Evolutionary conservation across 257 asterid genomes (phyloP).

Genomic region (Ehretia macrophylla): DNA sequence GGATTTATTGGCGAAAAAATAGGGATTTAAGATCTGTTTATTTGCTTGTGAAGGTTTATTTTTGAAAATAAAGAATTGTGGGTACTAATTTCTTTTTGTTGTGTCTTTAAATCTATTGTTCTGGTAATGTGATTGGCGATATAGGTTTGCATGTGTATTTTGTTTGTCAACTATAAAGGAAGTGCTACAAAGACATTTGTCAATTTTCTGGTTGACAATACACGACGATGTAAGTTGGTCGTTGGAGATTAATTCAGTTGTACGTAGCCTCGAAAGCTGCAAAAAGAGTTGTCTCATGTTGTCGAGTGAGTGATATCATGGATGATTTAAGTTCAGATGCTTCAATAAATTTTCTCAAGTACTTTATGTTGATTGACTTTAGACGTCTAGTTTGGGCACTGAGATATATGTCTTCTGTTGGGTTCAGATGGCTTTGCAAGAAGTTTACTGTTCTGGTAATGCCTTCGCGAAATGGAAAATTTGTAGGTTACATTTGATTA

Average conservation of each 20-base stretch:
- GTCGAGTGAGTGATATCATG: background rate
- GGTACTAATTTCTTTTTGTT: too few species aligned
- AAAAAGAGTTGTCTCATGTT: background rate
- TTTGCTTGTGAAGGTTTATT: too few species aligned
- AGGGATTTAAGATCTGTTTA: background rate
- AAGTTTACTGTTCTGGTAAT: background rate
- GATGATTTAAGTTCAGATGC: too few species aligned
- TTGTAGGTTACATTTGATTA: background rate
- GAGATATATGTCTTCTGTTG: background rate
- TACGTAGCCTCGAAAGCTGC: background rate
- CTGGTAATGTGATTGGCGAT: background rate
- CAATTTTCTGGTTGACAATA: background rate
- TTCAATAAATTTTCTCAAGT: too few species aligned
- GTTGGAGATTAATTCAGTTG: background rate
- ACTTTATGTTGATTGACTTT: too few species aligned
- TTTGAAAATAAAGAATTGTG: too few species aligned
- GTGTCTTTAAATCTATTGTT: too few species aligned
- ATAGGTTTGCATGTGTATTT: background rate
- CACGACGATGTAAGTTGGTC: background rate
- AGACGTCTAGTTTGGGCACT: background rate
- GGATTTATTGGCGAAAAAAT: too few species aligned
- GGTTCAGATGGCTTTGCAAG: background rate
- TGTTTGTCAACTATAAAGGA: background rate
- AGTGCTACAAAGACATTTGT: background rate
- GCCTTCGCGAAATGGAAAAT: too few species aligned